Evolutionary conservation across 768 basidiomycete genomes (phyloP), one percentile per base, ranked within the genome.

Genomic region (Floccularia luteovirens): DNA sequence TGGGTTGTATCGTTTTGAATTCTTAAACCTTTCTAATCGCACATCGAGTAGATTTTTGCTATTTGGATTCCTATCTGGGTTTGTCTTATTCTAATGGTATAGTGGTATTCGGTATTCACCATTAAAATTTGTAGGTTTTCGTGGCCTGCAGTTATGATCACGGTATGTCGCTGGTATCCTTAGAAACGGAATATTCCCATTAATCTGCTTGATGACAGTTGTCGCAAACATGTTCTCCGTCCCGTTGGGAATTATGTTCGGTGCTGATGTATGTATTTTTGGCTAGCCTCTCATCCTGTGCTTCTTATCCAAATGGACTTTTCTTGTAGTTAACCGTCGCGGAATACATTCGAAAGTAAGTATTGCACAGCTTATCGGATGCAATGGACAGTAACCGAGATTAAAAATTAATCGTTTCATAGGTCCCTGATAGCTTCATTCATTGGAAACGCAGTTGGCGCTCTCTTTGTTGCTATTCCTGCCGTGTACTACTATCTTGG

Each of bases 61-160:
- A 66, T 74, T 35, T 85, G 82, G 83, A 72, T 85, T 40, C 83
- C 83, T 4, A 83, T 85, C 43, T 85, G 80, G 79, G 79, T 79
- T 48, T 27, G 68, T 49, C 21, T 14, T 36, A n/a, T 36, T 30
- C 13, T 30, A 17, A 34, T 27, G 14, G 24, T 28, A 25, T 8
- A 36, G 25, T 35, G 30, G 21, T 28, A 32, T 35, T 21, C 6
- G 19, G 21, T 36, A 24, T 45, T 36, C n/a, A n/a, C n/a, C n/a
- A 24, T 27, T 23, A 24, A 12, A 31, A 22, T 31, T 30, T 40
- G 0, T 39, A 82, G 79, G 64, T 80, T 17, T 86, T 85, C 52
- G 82, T 86, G 4, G 69, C 84, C 0, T 79, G 78, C 46, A 72
- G 73, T 10, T 83, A 69, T 47, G 83, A 86, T 49, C 83, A 86